Conservation (phyloP, 2,329 filamentous ascomycete genomes). For the Sporothrix curviconia region DNA sequence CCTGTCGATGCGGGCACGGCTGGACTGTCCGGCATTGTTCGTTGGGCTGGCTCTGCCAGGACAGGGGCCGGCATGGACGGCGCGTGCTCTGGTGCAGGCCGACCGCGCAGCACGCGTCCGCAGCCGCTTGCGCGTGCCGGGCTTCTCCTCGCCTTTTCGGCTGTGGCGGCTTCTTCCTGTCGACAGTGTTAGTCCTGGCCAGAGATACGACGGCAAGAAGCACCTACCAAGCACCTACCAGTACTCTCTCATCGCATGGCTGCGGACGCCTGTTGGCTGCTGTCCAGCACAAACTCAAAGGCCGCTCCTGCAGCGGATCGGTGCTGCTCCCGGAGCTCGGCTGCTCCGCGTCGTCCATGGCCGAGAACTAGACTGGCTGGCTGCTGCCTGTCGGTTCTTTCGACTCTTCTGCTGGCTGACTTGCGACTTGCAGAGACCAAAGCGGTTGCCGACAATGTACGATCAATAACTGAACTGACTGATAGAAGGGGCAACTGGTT, state of each 20-base stretch:
- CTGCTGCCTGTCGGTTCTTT: neutral
- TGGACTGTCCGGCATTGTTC: neutral
- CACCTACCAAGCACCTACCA: conserved; percentile 26
- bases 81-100: neutral
- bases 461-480: neutral
- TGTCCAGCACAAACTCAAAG: conserved; percentile 9
- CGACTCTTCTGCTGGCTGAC: neutral
- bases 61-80: neutral
- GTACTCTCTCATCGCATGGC: conserved; percentile 33
- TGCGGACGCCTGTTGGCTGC: conserved; percentile 20
- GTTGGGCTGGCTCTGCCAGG: neutral
- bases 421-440: neutral
- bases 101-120: conserved; percentile 5
- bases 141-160: conserved; percentile 4
- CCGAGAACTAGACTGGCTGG: neutral
- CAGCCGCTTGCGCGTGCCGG: conserved; percentile 11
- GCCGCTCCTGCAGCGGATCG: neutral
- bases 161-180: conserved; percentile 22
- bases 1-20: too few relatives aligned
- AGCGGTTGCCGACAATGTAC: neutral
- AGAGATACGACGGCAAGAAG: neutral
- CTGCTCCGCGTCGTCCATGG: neutral
- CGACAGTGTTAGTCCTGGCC: neutral
- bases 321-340: neutral
- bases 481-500: neutral